Evolutionary conservation across 2,329 filamentous ascomycete genomes (phyloP), one percentile per base, ranked within the genome.

Genomic region (Rachicladosporium sp.): DNA sequence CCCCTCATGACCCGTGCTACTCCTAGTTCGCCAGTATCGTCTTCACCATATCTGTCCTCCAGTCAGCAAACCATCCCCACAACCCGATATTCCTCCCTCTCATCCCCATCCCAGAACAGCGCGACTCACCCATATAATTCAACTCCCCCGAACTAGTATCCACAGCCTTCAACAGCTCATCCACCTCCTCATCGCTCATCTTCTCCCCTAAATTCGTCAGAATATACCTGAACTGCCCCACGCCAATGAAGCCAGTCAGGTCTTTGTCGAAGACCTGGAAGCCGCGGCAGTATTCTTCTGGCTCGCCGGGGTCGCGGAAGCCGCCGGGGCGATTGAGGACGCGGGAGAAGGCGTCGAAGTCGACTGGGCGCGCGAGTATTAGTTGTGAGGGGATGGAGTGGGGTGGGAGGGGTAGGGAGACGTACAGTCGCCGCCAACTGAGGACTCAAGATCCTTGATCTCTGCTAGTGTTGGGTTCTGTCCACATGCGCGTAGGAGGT

Each of bases 221-320:
- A 61, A 98, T 76, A 69, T 98, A 98, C 67, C 93, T 84, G 64
- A 98, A 76, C 69, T 98, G 91, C 43, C 91, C 91, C 49, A 96
- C 89, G 41, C 89, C 91, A 61, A 98, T 96, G 65, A 88, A 95
- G 37, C 91, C 91, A 44, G 87, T 94, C 77, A 94, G 82, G 63
- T 98, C 91, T 69, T 98, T 98, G 68, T 98, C 91, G 56, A 98
- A 98, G 39, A 98, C 91, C 66, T 98, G 91, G 72, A 98, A 98
- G 41, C 91, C 91, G 46, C 89, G 84, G 66, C 89, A 94, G 69
- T 98, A 98, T 64, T 96, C 89, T 59, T 96, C 89, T 31, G 91
- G 89, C 67, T 95, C 88, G 61, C 91, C 91, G 2, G 91, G 88
- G 57, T 96, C 91, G 62, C 91, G 87, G 81, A 98, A 98, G 55